Conservation (phyloP, 2,329 filamentous ascomycete species). For the Cladosporium sp. region DNA sequence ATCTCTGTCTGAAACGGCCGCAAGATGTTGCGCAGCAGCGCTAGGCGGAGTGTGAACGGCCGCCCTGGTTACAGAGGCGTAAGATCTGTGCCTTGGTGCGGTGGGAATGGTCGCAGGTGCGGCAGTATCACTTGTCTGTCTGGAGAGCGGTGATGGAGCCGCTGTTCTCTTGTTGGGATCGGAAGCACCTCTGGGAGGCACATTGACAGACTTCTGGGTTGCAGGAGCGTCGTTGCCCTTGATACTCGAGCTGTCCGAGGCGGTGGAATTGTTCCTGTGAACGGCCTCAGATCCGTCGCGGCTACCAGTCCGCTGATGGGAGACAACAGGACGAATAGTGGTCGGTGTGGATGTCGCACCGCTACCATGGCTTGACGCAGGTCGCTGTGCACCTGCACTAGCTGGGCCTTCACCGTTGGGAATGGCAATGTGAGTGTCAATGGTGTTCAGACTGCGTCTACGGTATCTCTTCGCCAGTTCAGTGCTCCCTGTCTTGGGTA, state of each 20-base stretch:
- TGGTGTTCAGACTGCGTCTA: slow-evolving; percentile 74
- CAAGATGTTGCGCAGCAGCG: slow-evolving; percentile 76
- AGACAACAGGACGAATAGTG: slow-evolving; percentile 30
- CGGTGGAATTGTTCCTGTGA: slow-evolving; percentile 14
- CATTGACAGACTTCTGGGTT: slow-evolving; percentile 17
- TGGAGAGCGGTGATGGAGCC: slow-evolving; percentile 46
- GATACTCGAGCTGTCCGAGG: slow-evolving; percentile 9
- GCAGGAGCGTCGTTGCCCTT: neutral
- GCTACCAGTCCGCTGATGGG: slow-evolving; percentile 32
- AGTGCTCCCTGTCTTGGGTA: slow-evolving; percentile 53
- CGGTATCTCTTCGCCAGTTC: slow-evolving; percentile 74
- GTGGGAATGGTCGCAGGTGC: slow-evolving; percentile 16
- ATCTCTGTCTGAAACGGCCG: slow-evolving; percentile 81
- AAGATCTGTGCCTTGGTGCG: slow-evolving; percentile 28
- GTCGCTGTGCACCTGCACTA: slow-evolving; percentile 21
- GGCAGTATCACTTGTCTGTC: slow-evolving; percentile 37
- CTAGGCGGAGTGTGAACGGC: slow-evolving; percentile 41
- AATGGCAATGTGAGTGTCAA: slow-evolving; percentile 35
- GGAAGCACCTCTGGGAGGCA: slow-evolving; percentile 34
- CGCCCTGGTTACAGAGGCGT: slow-evolving; percentile 29
- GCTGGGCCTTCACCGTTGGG: slow-evolving; percentile 8
- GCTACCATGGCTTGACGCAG: slow-evolving; percentile 23
- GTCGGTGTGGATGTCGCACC: slow-evolving; percentile 28
- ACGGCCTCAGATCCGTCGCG: slow-evolving; percentile 21
- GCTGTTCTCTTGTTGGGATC: slow-evolving; percentile 39